Evolutionary conservation across 768 basidiomycete genomes (phyloP).

Genomic region (Mycena vulgaris): DNA sequence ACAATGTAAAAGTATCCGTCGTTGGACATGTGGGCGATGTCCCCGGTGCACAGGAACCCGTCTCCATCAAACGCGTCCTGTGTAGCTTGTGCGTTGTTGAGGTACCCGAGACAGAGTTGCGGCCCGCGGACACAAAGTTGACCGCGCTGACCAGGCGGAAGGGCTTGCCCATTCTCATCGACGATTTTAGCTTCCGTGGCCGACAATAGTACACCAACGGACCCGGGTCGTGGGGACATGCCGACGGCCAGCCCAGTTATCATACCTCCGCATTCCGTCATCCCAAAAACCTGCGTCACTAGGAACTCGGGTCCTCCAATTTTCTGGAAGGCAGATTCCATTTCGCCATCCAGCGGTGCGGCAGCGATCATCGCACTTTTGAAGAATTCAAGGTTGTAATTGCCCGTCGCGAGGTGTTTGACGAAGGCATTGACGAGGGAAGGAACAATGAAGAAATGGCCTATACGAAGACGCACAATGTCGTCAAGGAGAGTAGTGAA

Average conservation of each 20-base stretch:
- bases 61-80: constrained; percentile 9
- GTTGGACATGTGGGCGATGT: neutral
- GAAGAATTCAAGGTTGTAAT: neutral
- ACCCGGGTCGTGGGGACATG: neutral
- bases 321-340: neutral
- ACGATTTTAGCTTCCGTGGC: constrained; percentile 11
- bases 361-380: constrained; percentile 9
- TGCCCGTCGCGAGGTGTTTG: neutral
- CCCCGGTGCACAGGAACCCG: constrained; percentile 14
- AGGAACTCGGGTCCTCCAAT: constrained; percentile 1
- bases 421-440: constrained; percentile 17
- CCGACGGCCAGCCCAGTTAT: constrained; percentile 9
- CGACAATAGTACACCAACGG: constrained; percentile 4
- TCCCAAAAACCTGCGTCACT: constrained; percentile 14
- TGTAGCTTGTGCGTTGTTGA: constrained; percentile 6
- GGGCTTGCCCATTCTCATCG: neutral
- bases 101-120: constrained; percentile 10
- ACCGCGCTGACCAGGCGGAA: neutral
- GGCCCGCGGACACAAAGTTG: constrained; percentile 24
- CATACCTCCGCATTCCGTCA: constrained; percentile 16
- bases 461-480: neutral
- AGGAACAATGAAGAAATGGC: constrained; percentile 13
- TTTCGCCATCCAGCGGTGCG: neutral
- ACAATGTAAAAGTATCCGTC: constrained; percentile 14
- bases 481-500: constrained; percentile 6